Evolutionary conservation across 2,329 filamentous ascomycete species (phyloP), one percentile per base, ranked within the genome.

Genomic region (Dothideomycetes sp.): DNA sequence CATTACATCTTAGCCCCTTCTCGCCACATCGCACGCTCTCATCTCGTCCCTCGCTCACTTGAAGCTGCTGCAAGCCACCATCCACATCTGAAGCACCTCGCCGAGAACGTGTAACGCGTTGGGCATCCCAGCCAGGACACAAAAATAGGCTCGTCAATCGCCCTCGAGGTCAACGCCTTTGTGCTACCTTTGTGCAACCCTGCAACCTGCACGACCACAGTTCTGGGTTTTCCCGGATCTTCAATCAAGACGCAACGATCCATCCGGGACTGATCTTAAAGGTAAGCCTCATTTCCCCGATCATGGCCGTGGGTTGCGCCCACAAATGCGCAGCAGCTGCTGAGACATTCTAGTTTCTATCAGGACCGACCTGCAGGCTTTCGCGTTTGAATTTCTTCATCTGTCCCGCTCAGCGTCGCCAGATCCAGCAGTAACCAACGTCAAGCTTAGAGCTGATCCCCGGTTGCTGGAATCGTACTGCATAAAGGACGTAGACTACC

Each of bases 141-240:
- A 27, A 27, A n/a, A 27, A 27, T 27, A 27, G 22, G 7, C 22
- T 27, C 22, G 7, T 27, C 33, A 19, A 14, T 38, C 31, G n/a
- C 34, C 14, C 31, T 30, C 18, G 42, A 43, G 52, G 53, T 27
- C 12, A 12, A 7, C 22, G 22, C 7, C 22, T 27, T 19, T 19
- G 33, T 35, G 42, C 45, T 47, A 48, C 52, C 45, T 46, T 52
- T 47, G 53, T 55, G 45, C 43, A 38, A 56, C 54, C 38, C 37
- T 39, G 37, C 57, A 59, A 55, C 62, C 61, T 67, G 62, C 64
- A 59, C 64, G 58, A 64, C 63, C 64, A 60, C 60, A 58, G 59
- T 60, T 57, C 48, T 57, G 62, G 64, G 59, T 47, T 52, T 12
- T 44, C 55, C 56, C 56, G 52, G 61, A 56, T 54, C 52, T 52